Evolutionary conservation across 768 basidiomycete species (phyloP), one percentile per base, ranked within the genome.

Genomic region (Leccinum aurantiacum): DNA sequence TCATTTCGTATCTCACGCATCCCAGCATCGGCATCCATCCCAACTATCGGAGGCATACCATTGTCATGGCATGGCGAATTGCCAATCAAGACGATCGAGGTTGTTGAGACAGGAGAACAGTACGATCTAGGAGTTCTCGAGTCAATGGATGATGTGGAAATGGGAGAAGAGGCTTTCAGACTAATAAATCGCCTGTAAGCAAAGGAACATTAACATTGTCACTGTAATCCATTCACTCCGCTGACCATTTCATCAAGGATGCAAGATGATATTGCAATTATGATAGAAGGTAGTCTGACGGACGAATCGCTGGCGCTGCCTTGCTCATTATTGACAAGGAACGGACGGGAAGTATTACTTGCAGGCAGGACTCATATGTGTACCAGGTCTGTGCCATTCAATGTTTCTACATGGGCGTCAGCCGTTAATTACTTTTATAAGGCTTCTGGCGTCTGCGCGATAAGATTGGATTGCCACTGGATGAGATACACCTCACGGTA

Each of bases 401-500:
- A 44, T n/a, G n/a, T 44, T n/a, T n/a, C 9, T 8, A n/a, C 41
- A 8, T n/a, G 8, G 9, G n/a, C n/a, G n/a, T 41, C 22, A 7
- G 3, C 24, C n/a, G n/a, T 50, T 19, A n/a, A 35, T 14, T 5
- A 44, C 37, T 15, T 49, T 1, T 48, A 29, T 17, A 22, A 89
- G 90, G 91, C 9, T 86, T 82, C 61, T 93, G 91, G 91, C 81
- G 90, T n/a, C 79, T 92, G 75, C 71, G 81, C 60, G 90, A 91
- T 74, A 92, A 93, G 76, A 83, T 90, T 55, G 91, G 90, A 10
- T 76, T 87, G 67, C 79, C 84, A 14, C 75, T 92, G 44, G 87
- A 90, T 47, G 84, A 90, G 59, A 90, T 92, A 54, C 90, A 92
- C 41, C 49, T 69, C 47, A 33, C 65, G 58, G 90, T 93, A 17